Evolutionary conservation across 441 rosid genomes (phyloP), one percentile per base, ranked within the genome.

Genomic region (Euphorbia celastroides): DNA sequence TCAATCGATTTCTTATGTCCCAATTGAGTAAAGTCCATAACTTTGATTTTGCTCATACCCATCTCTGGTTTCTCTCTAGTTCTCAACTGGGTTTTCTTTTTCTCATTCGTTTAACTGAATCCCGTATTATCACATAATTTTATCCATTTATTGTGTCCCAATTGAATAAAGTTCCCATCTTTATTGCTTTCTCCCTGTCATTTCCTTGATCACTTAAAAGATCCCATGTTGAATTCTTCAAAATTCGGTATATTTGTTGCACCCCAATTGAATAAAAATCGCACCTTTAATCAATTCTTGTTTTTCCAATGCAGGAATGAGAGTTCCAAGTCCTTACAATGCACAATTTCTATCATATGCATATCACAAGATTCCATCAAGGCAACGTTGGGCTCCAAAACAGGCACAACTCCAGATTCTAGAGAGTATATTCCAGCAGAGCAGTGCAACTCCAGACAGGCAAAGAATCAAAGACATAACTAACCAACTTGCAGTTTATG

Each of bases 311-410:
- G 7, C 61, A 82, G 87, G 88, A 13, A 70, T 80, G 61, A 70
- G 80, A 57, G 52, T 79, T 11, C 87, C 89, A 27, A 81, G 73
- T 72, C 71, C 76, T 22, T 84, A 84, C 70, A 73, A 73, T 63
- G 88, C 80, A 69, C 84, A 88, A 7, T 66, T 86, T 44, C 58
- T 78, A 67, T 71, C 79, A 19, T 74, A 81, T 19, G 34, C 70
- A 25, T 77, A 66, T 17, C 81, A 88, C 67, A 85, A 85, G 64
- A 75, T 83, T 38, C 79, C 83, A 41, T 73, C 84, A 11, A 85
- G 97, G 76, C 93, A 91, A 73, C 81, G 97, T 5, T 91, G 97
- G 97, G 85, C 82, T 36, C 97, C 97, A 2, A 87, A 87, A 8
- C 75, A 85, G 2, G 58, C 69, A 38, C 97, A 91, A 72, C 96